These are phyloP conservation scores for Arabis alpina DNA, from an alignment of 345 rosid species.

Conservation along the genomic window DNA sequence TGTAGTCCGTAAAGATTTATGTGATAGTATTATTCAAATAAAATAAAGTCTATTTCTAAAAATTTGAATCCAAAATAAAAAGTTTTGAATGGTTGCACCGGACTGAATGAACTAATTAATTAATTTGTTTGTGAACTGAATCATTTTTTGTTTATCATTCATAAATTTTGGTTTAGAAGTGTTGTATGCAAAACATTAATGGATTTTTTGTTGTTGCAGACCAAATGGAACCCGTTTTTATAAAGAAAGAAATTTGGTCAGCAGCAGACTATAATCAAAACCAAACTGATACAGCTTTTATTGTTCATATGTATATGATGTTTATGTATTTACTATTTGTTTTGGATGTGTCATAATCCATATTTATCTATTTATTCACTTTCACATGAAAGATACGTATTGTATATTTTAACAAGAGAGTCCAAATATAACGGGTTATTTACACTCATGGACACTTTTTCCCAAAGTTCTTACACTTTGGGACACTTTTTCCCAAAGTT, in stretches of 20 bases:
- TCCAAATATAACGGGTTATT: no score
- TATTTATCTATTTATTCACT: neutral
- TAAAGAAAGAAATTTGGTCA: neutral
- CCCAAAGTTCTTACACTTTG: no score
- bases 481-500: no score
- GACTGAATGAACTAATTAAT: neutral
- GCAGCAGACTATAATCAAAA: neutral
- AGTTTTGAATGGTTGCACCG: neutral
- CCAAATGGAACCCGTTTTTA: neutral
- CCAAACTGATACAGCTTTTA: neutral
- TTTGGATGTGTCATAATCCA: neutral
- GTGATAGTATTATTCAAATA: neutral
- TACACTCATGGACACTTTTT: no score
- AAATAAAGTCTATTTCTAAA: neutral
- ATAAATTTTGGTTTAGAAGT: neutral
- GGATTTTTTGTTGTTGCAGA: neutral
- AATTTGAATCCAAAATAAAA: constrained; percentile 4
- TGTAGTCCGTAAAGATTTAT: neutral
- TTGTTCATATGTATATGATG: neutral
- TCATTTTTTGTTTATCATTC: neutral
- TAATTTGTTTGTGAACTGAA: no score
- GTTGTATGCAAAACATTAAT: no score
- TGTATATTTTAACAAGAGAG: no score
- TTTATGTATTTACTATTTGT: neutral
- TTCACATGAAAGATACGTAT: no score